These are phyloP conservation scores for Colletotrichum scovillei DNA, from an alignment of 2,329 filamentous ascomycete genomes.

Conservation along the genomic window DNA sequence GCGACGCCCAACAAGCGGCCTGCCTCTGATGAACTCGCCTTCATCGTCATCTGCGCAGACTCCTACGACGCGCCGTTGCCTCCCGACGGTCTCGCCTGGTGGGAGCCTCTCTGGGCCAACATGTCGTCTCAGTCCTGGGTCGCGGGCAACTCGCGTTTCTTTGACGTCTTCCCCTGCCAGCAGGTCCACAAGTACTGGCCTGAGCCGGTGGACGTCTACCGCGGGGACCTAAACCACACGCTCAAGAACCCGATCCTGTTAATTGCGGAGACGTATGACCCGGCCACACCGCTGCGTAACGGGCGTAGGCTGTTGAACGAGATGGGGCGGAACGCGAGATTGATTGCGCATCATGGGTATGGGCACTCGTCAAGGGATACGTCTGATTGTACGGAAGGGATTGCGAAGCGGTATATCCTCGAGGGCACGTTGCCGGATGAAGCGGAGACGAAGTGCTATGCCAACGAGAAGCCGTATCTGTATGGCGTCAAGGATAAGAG, in stretches of 20 bases:
- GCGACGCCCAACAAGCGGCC: conserved; percentile 42
- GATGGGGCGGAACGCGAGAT: conserved; percentile 60
- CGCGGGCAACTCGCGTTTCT: conserved; percentile 59
- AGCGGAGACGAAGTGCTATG: conserved; percentile 57
- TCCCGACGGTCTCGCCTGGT: conserved; percentile 54
- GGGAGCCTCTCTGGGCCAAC: conserved; percentile 57
- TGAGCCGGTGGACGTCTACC: conserved; percentile 57
- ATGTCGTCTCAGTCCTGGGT: conserved; percentile 60
- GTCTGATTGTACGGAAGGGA: conserved; percentile 56
- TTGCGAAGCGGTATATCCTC: conserved; percentile 54
- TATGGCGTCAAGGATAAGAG: conserved; percentile 45
- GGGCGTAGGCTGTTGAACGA: conserved; percentile 55
- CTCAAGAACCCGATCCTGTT: conserved; percentile 58
- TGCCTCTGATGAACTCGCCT: conserved; percentile 51
- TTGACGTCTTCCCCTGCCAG: conserved; percentile 56
- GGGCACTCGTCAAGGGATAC: conserved; percentile 59
- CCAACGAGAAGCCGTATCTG: conserved; percentile 60
- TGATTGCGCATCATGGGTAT: conserved; percentile 62
- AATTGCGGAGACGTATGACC: conserved; percentile 61
- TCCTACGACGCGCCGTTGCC: conserved; percentile 55
- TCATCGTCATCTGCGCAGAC: conserved; percentile 59
- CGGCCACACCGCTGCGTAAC: conserved; percentile 61
- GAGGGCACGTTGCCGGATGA: conserved; percentile 53
- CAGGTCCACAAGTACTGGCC: conserved; percentile 59
- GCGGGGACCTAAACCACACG: conserved; percentile 56